Evolutionary conservation across 495 filamentous ascomycete genomes (phyloP).

Genomic region (Penicillium bovifimosum): DNA sequence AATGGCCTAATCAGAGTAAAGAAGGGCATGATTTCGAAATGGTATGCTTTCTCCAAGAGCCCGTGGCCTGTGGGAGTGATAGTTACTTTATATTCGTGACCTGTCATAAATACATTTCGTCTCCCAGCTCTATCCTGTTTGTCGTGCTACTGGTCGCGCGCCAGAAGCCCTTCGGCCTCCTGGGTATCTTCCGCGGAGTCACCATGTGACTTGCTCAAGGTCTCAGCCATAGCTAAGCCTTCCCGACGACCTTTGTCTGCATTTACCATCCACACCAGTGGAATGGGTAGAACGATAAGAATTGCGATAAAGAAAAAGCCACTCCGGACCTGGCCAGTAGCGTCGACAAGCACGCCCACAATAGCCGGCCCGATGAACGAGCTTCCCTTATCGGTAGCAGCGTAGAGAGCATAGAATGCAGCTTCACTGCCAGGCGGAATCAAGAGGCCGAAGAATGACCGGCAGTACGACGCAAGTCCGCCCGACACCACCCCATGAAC

Average conservation of each 20-base stretch:
- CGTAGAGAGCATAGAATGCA: conserved; percentile 88
- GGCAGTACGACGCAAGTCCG: conserved; percentile 77
- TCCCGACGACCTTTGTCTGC: conserved; percentile 73
- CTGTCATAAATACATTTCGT: background rate
- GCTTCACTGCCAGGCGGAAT: conserved; percentile 88
- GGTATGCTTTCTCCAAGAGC: background rate
- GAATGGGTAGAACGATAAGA: conserved; percentile 69
- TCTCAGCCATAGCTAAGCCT: conserved; percentile 57
- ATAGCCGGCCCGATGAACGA: conserved; percentile 85
- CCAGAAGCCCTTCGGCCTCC: conserved; percentile 33
- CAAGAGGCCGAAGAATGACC: conserved; percentile 76
- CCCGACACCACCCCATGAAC: conserved; percentile 84
- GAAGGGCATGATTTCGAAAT: too few relatives aligned
- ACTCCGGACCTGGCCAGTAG: conserved; percentile 72
- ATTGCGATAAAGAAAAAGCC: conserved; percentile 85
- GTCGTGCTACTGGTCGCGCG: conserved; percentile 9
- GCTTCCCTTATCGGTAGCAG: conserved; percentile 88
- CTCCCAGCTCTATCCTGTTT: background rate
- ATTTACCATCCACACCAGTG: conserved; percentile 71
- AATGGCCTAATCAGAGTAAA: too few relatives aligned
- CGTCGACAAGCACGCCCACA: conserved; percentile 78
- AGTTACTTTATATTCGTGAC: background rate
- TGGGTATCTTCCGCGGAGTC: conserved; percentile 8
- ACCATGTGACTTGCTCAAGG: conserved; percentile 39
- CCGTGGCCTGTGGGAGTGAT: background rate